These are phyloP conservation scores for Diplogelasinospora grovesii DNA, from an alignment of 495 filamentous ascomycete species.

Conservation along the genomic window DNA sequence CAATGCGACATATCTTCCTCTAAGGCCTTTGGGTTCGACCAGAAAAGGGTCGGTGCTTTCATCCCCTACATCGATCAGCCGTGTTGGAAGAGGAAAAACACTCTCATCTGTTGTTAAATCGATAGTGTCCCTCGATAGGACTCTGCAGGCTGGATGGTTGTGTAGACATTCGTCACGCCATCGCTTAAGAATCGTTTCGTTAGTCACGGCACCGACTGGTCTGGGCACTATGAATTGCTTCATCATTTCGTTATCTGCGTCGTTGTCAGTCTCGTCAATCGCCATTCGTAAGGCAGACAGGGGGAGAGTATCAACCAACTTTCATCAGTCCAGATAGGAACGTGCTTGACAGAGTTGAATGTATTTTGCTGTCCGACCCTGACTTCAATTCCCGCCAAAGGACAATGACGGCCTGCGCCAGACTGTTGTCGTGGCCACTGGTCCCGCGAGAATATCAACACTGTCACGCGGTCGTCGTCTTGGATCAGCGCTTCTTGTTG, in stretches of 20 bases:
- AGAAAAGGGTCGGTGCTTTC: neutral
- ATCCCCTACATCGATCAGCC: neutral
- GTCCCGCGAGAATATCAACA: neutral
- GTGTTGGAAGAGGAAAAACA: neutral
- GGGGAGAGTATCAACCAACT: neutral
- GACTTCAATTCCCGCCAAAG: neutral
- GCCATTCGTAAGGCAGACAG: neutral
- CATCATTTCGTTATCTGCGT: neutral
- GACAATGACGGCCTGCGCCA: neutral
- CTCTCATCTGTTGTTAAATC: constrained; percentile 14
- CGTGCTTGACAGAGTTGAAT: neutral
- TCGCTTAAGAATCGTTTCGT: constrained; percentile 1
- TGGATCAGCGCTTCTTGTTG: too few species aligned
- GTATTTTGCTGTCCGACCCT: neutral
- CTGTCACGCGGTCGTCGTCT: neutral
- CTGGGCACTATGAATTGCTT: neutral
- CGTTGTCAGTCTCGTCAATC: neutral
- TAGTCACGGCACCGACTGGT: neutral
- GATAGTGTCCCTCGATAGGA: constrained; percentile 13
- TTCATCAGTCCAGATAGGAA: constrained; percentile 1
- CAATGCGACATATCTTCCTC: neutral
- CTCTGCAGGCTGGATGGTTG: neutral
- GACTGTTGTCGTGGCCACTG: constrained; percentile 1
- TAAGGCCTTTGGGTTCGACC: neutral
- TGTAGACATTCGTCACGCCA: neutral